Base-by-base conservation (phyloP, 2,329 filamentous ascomycete genomes). In the Fusarium subtropicale region DNA sequence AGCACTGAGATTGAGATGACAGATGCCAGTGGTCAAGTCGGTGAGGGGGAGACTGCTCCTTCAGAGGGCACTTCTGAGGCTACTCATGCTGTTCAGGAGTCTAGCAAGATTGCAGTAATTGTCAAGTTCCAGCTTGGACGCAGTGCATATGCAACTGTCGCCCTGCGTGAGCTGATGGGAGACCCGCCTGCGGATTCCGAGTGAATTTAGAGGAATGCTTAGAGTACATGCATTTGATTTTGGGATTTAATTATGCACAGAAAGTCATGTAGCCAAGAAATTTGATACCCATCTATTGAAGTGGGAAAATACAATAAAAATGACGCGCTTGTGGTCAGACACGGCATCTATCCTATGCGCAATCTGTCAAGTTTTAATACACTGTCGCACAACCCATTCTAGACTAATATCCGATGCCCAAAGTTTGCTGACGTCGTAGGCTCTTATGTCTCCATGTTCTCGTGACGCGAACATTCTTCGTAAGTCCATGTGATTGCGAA, bases 131-230 rank as follows among this genome's bases (percentile, higher is more conserved):
- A 93, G 76, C 84, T 97, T 30, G 91, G 89, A 2, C 89, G 90
- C 50, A 94, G 92, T 75, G 91, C 93, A 75, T 97, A 97, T 80
- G 93, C 93, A 0, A 97, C 93, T 1, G 92, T 97, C 84, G 91
- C 92, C 15, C 77, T 97, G 69, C 83, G 93, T 55, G 93, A 97
- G 80, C 79, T 97, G 66, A 94, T 93, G 84, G 81, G 82, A n/a
- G 79, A 82, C 26, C 70, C 76, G 18, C 75, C 75, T 10, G 76
- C 79, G 53, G 71, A 71, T 39, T 61, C 68, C 4, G 46, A 54
- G 22, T 20, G 36, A 30, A 45, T 39, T 48, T 20, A 31, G 31
- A 38, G 60, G 22, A 39, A 57, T 31, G 31, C 46, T 42, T 57
- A 42, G 46, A 52, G 24, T 31, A 30, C 33, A 44, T 33, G 28